Evolutionary conservation across 345 rosid species (phyloP).

Genomic region (Heritiera littoralis): DNA sequence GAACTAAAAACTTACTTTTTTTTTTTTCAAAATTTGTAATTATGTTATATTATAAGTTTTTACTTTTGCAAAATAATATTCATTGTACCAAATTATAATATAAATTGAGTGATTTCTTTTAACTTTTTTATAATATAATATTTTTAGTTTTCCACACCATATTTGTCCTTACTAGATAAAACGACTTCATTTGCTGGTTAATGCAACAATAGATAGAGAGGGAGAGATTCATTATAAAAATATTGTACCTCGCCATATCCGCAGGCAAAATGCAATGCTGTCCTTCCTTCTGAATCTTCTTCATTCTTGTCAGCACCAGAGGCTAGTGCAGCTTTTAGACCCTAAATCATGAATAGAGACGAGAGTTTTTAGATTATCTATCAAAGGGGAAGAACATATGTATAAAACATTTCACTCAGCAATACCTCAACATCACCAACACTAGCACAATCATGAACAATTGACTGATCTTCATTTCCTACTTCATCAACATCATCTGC

Average conservation of each 20-base stretch:
- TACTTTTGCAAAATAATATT: too few species aligned
- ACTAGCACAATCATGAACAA: constrained; percentile 91
- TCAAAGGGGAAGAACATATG: background rate
- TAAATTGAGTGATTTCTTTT: too few species aligned
- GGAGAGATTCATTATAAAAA: background rate
- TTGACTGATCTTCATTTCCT: constrained; percentile 83
- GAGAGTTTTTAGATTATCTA: constrained; percentile 5
- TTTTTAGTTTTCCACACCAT: background rate
- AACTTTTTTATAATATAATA: too few species aligned
- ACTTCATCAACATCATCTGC: constrained; percentile 70
- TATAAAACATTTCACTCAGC: constrained; percentile 7
- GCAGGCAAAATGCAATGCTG: constrained; percentile 97
- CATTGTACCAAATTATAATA: too few species aligned
- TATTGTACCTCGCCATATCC: constrained; percentile 95
- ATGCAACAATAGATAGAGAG: background rate
- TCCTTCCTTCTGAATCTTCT: constrained; percentile 98
- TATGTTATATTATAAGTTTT: too few species aligned
- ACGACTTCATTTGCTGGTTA: background rate
- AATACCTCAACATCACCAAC: constrained; percentile 93
- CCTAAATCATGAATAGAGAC: constrained; percentile 43
- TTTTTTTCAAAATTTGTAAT: too few species aligned
- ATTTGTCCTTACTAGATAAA: background rate
- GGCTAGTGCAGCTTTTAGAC: constrained; percentile 72
- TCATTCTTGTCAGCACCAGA: constrained; percentile 95
- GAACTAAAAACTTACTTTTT: too few species aligned